Evolutionary conservation across 1,284 basidiomycete species (phyloP), one percentile per base, ranked within the genome.

Genomic region (Ceratobasidium sp.): DNA sequence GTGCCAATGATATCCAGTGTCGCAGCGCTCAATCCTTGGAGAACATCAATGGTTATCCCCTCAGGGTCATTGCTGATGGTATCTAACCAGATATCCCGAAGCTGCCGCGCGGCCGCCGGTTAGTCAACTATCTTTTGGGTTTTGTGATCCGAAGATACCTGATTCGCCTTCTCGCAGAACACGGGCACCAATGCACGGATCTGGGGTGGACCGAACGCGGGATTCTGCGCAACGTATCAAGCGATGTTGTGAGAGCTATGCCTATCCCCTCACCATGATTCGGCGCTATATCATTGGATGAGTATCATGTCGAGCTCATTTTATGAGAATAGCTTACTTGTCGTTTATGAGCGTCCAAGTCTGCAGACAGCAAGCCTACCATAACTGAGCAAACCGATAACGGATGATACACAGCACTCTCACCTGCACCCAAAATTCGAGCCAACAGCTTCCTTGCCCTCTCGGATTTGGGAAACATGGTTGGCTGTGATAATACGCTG

Each of bases 1-100:
- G 80, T 73, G 3, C 82, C 82, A 60, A 84, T 83, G 23, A 84
- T 77, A 67, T 84, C 83, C 36, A 84, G 75, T 0, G 82, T 83
- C 4, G 79, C 76, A 46, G 80, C 78, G 9, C 77, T 79, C 30
- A 83, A 75, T 75, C 78, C 81, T 16, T 75, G 72, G 53, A 80
- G 76, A 9, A 83, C 77, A 64, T 84, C 81, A 45, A 82, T 78
- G 52, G 77, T 67, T 14, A 55, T 28, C 9, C 41, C 48, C 8
- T 48, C 71, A 14, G 41, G 23, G 10, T 52, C 39, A n/a, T 72
- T 73, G 12, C 30, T 32, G 6, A 75, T 65, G n/a, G 41, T 59
- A n/a, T 1, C 57, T 41, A 8, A 75, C 36, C 70, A 64, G 61
- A 72, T 72, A 23, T 75, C 72, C 3, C 74, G 73, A 36, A 75